Evolutionary conservation across 345 rosid species (phyloP).

Genomic region (Physaria fendleri): DNA sequence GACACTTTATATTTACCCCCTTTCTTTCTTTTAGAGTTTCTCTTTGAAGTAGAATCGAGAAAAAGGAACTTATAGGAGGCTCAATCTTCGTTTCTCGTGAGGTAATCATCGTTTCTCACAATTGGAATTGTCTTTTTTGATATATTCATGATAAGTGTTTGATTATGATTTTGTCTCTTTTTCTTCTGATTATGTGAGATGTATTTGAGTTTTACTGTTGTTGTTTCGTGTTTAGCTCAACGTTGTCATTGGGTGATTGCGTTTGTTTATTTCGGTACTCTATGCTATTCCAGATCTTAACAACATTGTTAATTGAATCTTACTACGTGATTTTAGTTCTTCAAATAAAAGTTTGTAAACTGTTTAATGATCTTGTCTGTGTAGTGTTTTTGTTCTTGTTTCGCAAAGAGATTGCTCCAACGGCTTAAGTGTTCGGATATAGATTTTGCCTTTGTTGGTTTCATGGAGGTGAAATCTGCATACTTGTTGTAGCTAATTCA

Average conservation of each 20-base stretch:
- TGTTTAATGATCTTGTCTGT: no score
- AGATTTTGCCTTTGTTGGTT: neutral
- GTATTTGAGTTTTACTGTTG: neutral
- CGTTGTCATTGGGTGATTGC: neutral
- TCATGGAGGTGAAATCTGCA: neutral
- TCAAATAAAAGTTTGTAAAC: no score
- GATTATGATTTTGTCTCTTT: neutral
- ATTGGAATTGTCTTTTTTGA: neutral
- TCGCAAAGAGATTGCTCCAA: neutral
- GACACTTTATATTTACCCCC: no score
- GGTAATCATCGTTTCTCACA: neutral
- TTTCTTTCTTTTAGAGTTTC: neutral
- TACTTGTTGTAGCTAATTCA: neutral
- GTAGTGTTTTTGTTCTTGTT: neutral
- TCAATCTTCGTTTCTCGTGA: neutral
- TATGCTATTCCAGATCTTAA: no score
- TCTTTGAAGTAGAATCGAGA: slow-evolving; percentile 1
- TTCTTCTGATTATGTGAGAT: neutral
- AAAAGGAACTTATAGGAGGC: neutral
- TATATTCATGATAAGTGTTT: neutral
- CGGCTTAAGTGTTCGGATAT: neutral
- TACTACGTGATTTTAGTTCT: no score
- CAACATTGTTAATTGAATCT: no score
- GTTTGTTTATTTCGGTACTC: neutral
- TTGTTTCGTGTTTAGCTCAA: neutral